These are phyloP conservation scores for Monosporascus ibericus DNA, from an alignment of 2,329 filamentous ascomycete species.

Conservation along the genomic window DNA sequence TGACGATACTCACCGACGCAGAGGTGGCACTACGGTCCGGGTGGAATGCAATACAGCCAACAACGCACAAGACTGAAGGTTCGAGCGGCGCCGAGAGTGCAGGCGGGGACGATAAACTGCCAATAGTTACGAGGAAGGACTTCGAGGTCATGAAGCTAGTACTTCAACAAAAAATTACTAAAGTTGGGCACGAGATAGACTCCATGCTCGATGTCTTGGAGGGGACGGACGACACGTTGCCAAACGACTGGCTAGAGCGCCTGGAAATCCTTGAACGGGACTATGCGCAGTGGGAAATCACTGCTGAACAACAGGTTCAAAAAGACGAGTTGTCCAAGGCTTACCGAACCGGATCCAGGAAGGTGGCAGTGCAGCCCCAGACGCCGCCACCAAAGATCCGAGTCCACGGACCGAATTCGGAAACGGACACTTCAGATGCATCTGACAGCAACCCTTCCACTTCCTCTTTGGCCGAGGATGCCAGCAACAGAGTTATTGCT, in stretches of 20 bases:
- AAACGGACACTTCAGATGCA: constrained; percentile 7
- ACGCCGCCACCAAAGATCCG: constrained; percentile 21
- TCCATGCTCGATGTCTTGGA: constrained; percentile 82
- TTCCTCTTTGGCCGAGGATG: constrained; percentile 8
- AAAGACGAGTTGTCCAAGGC: constrained; percentile 51
- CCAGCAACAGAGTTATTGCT: neutral
- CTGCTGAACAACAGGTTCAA: constrained; percentile 68
- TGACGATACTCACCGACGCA: constrained; percentile 60
- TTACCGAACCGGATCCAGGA: constrained; percentile 1
- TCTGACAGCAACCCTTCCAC: constrained; percentile 8
- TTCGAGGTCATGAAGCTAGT: constrained; percentile 55
- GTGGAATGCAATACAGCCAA: constrained; percentile 54
- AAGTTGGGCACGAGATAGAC: constrained; percentile 69
- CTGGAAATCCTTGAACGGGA: constrained; percentile 74
- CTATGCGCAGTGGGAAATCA: constrained; percentile 75
- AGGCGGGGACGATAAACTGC: constrained; percentile 10
- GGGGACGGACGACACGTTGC: constrained; percentile 75
- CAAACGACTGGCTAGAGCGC: constrained; percentile 79
- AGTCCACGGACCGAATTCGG: constrained; percentile 20
- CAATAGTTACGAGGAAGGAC: constrained; percentile 35
- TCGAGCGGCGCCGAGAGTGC: constrained; percentile 2
- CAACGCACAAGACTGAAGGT: constrained; percentile 8
- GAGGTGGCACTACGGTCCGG: constrained; percentile 59
- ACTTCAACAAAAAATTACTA: constrained; percentile 63
- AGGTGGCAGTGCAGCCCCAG: constrained; percentile 7